phyloP scores from a whole-genome alignment of 179 eudicot genomes.

The Heliamphora pulchella region DNA sequence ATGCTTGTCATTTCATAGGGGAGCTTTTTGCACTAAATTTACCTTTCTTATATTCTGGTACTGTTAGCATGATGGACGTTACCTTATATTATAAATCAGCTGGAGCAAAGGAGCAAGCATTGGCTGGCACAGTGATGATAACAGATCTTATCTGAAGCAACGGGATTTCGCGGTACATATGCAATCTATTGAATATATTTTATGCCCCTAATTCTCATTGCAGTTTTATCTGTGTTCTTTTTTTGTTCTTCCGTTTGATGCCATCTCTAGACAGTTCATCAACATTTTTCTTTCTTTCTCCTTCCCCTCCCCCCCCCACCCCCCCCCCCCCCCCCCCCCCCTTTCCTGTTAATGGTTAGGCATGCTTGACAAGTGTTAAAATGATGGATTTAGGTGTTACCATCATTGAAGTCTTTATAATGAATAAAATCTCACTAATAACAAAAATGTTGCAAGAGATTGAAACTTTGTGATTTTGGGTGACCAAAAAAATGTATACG shows the following conservation, averaged over 20 bases:
- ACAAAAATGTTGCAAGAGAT: not conserved
- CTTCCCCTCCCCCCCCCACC: no score
- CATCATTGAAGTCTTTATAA: not conserved
- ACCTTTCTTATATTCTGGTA: not conserved
- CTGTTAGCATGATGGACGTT: not conserved
- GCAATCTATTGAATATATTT: not conserved
- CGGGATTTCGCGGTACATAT: slow-evolving; percentile 73
- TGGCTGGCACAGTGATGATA: slow-evolving; percentile 98
- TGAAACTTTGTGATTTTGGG: not conserved
- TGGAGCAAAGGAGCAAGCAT: slow-evolving; percentile 95
- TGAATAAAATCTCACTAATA: not conserved
- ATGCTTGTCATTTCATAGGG: not conserved
- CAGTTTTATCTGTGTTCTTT: not conserved
- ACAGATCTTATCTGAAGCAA: slow-evolving; percentile 86
- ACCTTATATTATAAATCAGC: slow-evolving; percentile 28
- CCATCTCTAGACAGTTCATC: not conserved
- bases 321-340: no score
- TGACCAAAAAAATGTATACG: not conserved
- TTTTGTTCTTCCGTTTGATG: not conserved
- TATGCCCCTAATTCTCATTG: not conserved
- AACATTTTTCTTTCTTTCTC: no score
- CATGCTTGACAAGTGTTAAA: not conserved
- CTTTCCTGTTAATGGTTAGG: not conserved
- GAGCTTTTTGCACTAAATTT: not conserved
- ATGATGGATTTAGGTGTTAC: not conserved